Evolutionary conservation across 1,284 basidiomycete species (phyloP).

Genomic region (Pholiota adiposa): DNA sequence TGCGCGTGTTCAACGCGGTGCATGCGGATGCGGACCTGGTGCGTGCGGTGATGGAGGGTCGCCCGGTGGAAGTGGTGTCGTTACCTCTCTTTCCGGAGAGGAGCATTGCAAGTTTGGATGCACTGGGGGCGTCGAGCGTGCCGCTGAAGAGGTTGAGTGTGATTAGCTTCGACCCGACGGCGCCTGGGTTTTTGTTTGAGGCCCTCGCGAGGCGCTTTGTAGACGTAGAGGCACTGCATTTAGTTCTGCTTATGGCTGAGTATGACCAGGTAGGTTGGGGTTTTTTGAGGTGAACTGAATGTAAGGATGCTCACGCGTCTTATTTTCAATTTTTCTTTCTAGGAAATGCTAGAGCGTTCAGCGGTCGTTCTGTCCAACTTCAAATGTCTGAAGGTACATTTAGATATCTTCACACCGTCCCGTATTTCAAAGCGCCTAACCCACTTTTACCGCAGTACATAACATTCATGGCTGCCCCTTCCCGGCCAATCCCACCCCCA

Average conservation of each 20-base stretch:
- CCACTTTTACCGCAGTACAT: constrained; percentile 32
- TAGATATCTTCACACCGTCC: not conserved
- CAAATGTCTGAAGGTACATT: constrained; percentile 35
- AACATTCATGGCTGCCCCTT: constrained; percentile 38
- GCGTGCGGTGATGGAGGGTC: constrained; percentile 46
- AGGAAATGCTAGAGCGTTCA: constrained; percentile 29
- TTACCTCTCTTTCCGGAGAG: constrained; percentile 52
- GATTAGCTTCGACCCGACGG: constrained; percentile 56
- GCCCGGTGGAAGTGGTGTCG: constrained; percentile 56
- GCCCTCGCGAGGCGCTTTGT: constrained; percentile 49
- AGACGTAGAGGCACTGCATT: constrained; percentile 56
- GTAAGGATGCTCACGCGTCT: not conserved
- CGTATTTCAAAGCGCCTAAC: not conserved
- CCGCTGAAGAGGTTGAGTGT: constrained; percentile 55
- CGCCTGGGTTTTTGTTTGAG: constrained; percentile 46
- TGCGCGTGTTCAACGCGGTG: constrained; percentile 56
- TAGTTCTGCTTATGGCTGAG: constrained; percentile 52
- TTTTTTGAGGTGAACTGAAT: too few species aligned
- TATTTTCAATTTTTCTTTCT: constrained; percentile 9
- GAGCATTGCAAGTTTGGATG: constrained; percentile 45
- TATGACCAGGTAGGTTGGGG: constrained; percentile 44
- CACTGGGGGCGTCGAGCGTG: constrained; percentile 41
- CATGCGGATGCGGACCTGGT: constrained; percentile 52
- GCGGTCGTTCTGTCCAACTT: constrained; percentile 31
- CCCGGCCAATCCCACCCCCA: constrained; percentile 9